A percentile compares a stretch with the other conserved stretches of the same genome.
phyloP scores from a whole-genome alignment of 1,284 basidiomycete genomes.

The Boletus subluridellus region DNA sequence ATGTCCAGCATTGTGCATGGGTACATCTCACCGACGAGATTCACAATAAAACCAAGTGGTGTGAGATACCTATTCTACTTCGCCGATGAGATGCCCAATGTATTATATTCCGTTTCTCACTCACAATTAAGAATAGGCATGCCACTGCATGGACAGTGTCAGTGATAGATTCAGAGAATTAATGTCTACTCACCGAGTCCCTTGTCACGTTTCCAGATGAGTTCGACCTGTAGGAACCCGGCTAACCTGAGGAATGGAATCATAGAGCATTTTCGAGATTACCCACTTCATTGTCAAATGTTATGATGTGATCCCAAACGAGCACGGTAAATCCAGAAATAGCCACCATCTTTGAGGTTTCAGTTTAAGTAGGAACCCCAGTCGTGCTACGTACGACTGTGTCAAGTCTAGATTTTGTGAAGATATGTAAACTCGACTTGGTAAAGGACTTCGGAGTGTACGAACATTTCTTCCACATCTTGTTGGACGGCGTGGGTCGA shows the following conservation, averaged over 20 bases:
- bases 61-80: slow-evolving; percentile 43
- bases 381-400: slow-evolving; percentile 16
- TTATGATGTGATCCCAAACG: slow-evolving; percentile 48
- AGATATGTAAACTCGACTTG: not conserved
- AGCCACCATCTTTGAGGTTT: slow-evolving; percentile 39
- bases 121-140: slow-evolving; percentile 40
- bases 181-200: slow-evolving; percentile 30
- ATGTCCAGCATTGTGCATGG: not conserved
- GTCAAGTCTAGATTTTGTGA: slow-evolving; percentile 1
- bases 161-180: not conserved
- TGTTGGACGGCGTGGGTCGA: not conserved
- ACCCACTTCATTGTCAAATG: slow-evolving; percentile 42
- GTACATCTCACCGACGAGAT: slow-evolving; percentile 37
- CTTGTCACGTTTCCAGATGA: slow-evolving; percentile 39
- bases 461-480: slow-evolving; percentile 5
- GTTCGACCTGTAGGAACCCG: slow-evolving; percentile 32
- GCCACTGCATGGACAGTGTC: slow-evolving; percentile 25
- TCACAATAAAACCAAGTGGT: slow-evolving; percentile 44
- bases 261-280: not conserved
- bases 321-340: slow-evolving; percentile 40
- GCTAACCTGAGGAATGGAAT: not conserved
- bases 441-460: not conserved
- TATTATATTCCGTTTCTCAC: slow-evolving; percentile 7
- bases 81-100: not conserved
- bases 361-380: not conserved